A percentile compares a stretch with the other conserved stretches of the same genome.
Evolutionary conservation across 768 basidiomycete genomes (phyloP).

Genomic region (Boletus tylopilopsis): DNA sequence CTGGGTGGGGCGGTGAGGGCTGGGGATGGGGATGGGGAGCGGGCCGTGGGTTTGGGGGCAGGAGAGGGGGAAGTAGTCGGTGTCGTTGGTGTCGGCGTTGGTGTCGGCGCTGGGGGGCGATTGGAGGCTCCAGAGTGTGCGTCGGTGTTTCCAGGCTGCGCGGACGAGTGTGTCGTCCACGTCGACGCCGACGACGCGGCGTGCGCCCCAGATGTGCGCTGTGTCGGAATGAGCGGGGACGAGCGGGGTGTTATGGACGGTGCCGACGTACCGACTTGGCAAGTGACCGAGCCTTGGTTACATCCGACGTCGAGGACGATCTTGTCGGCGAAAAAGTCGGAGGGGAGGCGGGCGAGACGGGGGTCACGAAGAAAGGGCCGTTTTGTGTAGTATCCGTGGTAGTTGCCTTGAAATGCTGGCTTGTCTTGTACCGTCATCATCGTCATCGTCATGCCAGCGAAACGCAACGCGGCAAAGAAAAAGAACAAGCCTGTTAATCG

Average conservation of each 20-base stretch:
- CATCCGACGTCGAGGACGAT: slow-evolving; percentile 81
- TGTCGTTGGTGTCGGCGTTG: background rate
- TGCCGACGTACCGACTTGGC: slow-evolving; percentile 80
- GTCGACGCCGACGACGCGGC: slow-evolving; percentile 78
- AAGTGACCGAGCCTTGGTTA: slow-evolving; percentile 83
- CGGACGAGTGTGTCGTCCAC: slow-evolving; percentile 76
- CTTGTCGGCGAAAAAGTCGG: slow-evolving; percentile 47
- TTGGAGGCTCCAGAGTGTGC: slow-evolving; percentile 69
- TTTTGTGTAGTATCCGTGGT: slow-evolving; percentile 76
- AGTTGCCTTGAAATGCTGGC: no score
- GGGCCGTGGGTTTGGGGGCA: slow-evolving; percentile 74
- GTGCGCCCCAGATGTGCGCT: slow-evolving; percentile 66
- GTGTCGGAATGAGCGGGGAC: background rate
- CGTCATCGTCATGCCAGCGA: background rate
- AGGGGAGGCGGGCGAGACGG: slow-evolving; percentile 60
- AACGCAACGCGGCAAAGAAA: no score
- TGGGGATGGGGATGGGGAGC: slow-evolving; percentile 54
- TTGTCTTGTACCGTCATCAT: background rate
- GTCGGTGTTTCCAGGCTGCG: slow-evolving; percentile 69
- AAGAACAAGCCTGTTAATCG: no score
- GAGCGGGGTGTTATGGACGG: no score
- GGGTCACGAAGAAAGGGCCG: slow-evolving; percentile 58
- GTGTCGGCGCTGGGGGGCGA: slow-evolving; percentile 12
- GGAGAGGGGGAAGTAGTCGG: slow-evolving; percentile 72
- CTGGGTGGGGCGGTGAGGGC: slow-evolving; percentile 5